Conservation (phyloP, 2,329 filamentous ascomycete species). For the Fusarium miscanthi region DNA sequence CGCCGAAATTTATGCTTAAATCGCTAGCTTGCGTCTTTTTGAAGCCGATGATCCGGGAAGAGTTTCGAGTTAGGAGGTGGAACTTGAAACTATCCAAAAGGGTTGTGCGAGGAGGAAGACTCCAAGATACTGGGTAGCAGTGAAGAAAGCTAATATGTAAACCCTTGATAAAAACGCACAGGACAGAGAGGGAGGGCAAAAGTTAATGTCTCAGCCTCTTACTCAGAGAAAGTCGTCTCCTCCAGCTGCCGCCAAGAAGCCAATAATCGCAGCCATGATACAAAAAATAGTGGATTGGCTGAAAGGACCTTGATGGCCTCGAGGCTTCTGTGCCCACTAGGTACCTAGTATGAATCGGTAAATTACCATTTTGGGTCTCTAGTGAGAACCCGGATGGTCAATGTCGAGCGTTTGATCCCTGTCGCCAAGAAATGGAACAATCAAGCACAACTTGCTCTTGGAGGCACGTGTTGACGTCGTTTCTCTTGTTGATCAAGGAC, state of each 20-base stretch:
- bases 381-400: constrained; percentile 41
- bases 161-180: not conserved
- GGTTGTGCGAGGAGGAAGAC: constrained; percentile 5
- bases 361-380: constrained; percentile 28
- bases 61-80: not conserved
- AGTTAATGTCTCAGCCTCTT: constrained; percentile 37
- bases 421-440: constrained; percentile 27
- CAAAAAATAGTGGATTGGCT: constrained; percentile 28
- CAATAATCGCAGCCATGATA: constrained; percentile 12
- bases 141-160: not conserved
- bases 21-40: not conserved
- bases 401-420: constrained; percentile 21
- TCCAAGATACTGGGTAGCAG: not conserved
- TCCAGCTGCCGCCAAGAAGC: not conserved
- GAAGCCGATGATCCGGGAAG: not conserved
- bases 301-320: constrained; percentile 32
- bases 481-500: not conserved
- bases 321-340: constrained; percentile 7
- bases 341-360: constrained; percentile 7
- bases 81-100: constrained; percentile 13
- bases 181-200: constrained; percentile 5
- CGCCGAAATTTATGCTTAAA: constrained; percentile 27
- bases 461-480: constrained; percentile 11
- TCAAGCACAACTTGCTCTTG: constrained; percentile 11
- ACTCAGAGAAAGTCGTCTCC: constrained; percentile 4